These are phyloP conservation scores for Nemophila menziesii DNA, from an alignment of 257 asterid genomes.

Conservation along the genomic window DNA sequence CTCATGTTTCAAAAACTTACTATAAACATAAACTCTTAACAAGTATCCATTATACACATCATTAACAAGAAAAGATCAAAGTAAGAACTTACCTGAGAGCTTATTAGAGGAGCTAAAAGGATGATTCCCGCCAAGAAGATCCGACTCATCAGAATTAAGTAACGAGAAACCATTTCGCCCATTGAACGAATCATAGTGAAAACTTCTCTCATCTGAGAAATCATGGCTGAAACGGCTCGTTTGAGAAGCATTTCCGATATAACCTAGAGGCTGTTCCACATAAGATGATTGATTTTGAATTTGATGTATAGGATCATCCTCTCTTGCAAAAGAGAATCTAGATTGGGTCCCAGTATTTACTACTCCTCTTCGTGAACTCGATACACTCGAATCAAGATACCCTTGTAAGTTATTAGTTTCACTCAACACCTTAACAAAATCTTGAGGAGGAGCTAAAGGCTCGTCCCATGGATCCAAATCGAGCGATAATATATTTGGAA, in stretches of 20 bases:
- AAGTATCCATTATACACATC: neutral
- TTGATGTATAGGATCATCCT: constrained; percentile 39
- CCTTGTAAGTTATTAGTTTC: constrained; percentile 42
- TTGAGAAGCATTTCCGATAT: constrained; percentile 33
- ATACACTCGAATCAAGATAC: constrained; percentile 37
- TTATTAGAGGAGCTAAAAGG: constrained; percentile 40
- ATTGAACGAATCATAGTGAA: constrained; percentile 36
- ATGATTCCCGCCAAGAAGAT: constrained; percentile 29
- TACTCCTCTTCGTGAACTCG: constrained; percentile 59
- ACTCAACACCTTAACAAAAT: constrained; percentile 48
- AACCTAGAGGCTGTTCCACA: constrained; percentile 29
- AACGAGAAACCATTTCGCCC: constrained; percentile 39
- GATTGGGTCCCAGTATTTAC: constrained; percentile 58
- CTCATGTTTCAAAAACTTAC: too few relatives aligned
- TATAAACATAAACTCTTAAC: neutral
- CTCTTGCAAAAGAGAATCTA: constrained; percentile 94
- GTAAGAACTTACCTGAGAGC: constrained; percentile 45
- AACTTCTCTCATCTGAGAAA: constrained; percentile 28
- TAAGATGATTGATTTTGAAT: constrained; percentile 24
- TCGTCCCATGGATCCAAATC: constrained; percentile 76
- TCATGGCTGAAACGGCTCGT: constrained; percentile 35
- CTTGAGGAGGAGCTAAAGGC: constrained; percentile 59
- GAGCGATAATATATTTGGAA: constrained; percentile 74
- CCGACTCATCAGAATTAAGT: constrained; percentile 36
- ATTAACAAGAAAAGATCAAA: neutral